These are phyloP conservation scores for Madurella fahalii DNA, from an alignment of 2,329 filamentous ascomycete species.

Conservation along the genomic window DNA sequence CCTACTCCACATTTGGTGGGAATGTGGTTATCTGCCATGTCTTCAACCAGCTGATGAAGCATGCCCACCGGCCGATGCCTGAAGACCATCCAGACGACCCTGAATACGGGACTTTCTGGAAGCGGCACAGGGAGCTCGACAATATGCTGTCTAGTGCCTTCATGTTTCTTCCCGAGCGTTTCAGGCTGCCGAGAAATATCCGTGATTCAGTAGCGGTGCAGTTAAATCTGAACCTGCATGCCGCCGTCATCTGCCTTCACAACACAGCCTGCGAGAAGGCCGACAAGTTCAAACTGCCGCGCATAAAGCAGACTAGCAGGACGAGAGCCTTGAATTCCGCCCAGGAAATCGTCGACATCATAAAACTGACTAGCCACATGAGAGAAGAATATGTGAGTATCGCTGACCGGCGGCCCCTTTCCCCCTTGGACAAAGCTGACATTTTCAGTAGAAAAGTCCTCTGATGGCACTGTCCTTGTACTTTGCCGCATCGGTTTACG, in stretches of 20 bases:
- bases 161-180: constrained; percentile 69
- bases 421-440: not conserved
- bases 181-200: constrained; percentile 67
- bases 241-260: constrained; percentile 82
- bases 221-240: constrained; percentile 83
- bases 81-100: constrained; percentile 71
- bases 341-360: constrained; percentile 77
- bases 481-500: constrained; percentile 77
- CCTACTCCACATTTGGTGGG: constrained; percentile 67
- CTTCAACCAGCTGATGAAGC: constrained; percentile 76
- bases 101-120: constrained; percentile 76
- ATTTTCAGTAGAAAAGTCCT: constrained; percentile 60
- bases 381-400: constrained; percentile 61
- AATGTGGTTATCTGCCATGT: constrained; percentile 71
- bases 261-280: constrained; percentile 83
- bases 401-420: not conserved
- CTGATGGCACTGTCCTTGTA: constrained; percentile 82
- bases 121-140: constrained; percentile 76
- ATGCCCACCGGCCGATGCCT: constrained; percentile 68
- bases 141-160: constrained; percentile 74
- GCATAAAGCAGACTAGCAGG: constrained; percentile 66
- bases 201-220: constrained; percentile 72
- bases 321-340: constrained; percentile 73
- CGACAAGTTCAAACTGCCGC: constrained; percentile 64
- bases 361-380: constrained; percentile 71